Conservation (phyloP, 768 basidiomycete species). For the Cystoderma amianthinum region DNA sequence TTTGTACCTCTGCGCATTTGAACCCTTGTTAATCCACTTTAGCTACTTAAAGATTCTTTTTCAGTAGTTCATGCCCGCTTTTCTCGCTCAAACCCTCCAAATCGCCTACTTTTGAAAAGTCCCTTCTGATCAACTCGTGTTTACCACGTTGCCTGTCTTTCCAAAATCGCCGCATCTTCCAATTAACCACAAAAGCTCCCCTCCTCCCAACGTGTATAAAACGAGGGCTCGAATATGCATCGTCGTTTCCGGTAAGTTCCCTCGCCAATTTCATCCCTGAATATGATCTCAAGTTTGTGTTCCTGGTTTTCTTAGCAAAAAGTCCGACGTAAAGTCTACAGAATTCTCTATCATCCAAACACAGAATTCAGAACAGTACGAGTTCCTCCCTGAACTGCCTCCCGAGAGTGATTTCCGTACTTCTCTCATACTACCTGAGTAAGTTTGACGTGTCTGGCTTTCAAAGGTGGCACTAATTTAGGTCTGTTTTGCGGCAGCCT, state of each 20-base stretch:
- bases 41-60: slow-evolving; percentile 7
- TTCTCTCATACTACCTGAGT: slow-evolving; percentile 83
- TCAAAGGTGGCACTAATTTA: slow-evolving; percentile 4
- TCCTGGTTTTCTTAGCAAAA: slow-evolving; percentile 47
- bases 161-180: slow-evolving; percentile 26
- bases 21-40: no score
- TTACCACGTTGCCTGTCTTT: slow-evolving; percentile 61
- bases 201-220: slow-evolving; percentile 63
- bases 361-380: slow-evolving; percentile 22
- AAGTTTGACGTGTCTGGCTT: slow-evolving; percentile 20
- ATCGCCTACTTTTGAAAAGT: slow-evolving; percentile 15
- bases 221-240: slow-evolving; percentile 36
- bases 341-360: slow-evolving; percentile 19
- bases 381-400: slow-evolving; percentile 50
- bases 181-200: slow-evolving; percentile 10
- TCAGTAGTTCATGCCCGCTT: slow-evolving; percentile 5
- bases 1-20: no score
- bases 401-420: slow-evolving; percentile 77
- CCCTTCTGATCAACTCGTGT: slow-evolving; percentile 48
- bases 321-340: slow-evolving; percentile 60
- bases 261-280: slow-evolving; percentile 14
- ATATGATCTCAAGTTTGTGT: slow-evolving; percentile 11
- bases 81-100: slow-evolving; percentile 16
- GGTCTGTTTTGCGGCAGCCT: slow-evolving; percentile 39
- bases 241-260: slow-evolving; percentile 74